Percentiles rank a stretch among this genome's conserved stretches.
phyloP scores from a whole-genome alignment of 345 rosid genomes.

The Bretschneidera sinensis region DNA sequence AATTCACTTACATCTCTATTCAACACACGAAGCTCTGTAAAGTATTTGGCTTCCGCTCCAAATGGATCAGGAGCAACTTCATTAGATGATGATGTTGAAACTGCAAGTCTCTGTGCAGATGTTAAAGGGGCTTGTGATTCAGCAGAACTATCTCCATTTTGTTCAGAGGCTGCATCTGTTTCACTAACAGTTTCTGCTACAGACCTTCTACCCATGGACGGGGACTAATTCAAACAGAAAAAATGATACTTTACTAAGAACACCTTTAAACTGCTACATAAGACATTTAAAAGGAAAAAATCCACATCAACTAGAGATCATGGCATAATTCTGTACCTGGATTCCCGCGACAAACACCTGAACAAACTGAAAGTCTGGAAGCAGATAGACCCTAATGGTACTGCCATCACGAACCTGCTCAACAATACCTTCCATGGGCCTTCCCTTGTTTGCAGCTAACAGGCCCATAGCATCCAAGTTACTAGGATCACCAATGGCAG shows the following conservation, averaged over 20 bases:
- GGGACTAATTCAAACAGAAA: conserved; percentile 46
- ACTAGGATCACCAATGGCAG: conserved; percentile 85
- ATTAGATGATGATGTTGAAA: conserved; percentile 43
- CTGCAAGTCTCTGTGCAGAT: conserved; percentile 89
- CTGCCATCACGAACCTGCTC: conserved; percentile 99
- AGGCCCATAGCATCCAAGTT: conserved; percentile 83
- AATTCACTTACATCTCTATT: conserved; percentile 69
- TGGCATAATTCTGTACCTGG: conserved; percentile 49
- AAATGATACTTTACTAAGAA: neutral
- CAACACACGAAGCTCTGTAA: conserved; percentile 82
- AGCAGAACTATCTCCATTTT: conserved; percentile 60
- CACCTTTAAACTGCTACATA: neutral
- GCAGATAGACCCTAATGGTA: conserved; percentile 81
- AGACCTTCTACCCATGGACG: conserved; percentile 80
- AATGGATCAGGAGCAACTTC: conserved; percentile 83
- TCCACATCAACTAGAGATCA: neutral
- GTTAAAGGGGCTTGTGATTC: conserved; percentile 69
- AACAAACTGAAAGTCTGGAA: conserved; percentile 93
- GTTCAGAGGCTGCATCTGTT: conserved; percentile 36
- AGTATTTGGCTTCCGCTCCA: conserved; percentile 82
- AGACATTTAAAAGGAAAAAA: neutral
- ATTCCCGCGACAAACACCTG: conserved; percentile 96
- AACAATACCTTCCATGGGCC: conserved; percentile 80
- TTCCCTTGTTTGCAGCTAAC: conserved; percentile 74
- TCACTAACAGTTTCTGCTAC: conserved; percentile 45